phyloP scores from a whole-genome alignment of 352 stramenopile species.

The Albugo candida region DNA sequence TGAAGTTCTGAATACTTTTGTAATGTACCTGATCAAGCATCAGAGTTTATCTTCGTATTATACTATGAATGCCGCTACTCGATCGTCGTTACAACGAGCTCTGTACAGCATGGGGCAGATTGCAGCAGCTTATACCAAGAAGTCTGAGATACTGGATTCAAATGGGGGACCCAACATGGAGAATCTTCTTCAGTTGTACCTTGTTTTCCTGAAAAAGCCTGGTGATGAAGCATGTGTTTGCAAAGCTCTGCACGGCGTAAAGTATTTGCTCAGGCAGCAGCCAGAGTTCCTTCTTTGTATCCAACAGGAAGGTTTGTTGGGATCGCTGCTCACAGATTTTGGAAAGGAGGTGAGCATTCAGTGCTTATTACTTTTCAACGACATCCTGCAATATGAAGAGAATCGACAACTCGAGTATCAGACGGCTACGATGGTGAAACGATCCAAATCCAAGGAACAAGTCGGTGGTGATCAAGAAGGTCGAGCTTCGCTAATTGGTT shows the following conservation, averaged over 20 bases:
- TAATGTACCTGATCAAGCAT: conserved; percentile 33
- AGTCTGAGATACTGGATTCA: conserved; percentile 9
- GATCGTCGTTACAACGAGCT: conserved; percentile 41
- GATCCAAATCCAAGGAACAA: conserved; percentile 39
- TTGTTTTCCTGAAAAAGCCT: conserved; percentile 19
- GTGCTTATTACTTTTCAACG: conserved; percentile 51
- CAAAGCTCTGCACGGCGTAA: conserved; percentile 69
- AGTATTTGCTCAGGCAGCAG: conserved; percentile 48
- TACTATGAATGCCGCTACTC: conserved; percentile 16
- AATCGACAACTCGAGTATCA: conserved; percentile 29
- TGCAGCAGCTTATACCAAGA: conserved; percentile 11
- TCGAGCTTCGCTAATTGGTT: conserved; percentile 65
- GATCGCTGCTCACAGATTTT: conserved; percentile 17
- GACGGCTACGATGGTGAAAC: conserved; percentile 24
- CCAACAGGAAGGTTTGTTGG: conserved; percentile 48
- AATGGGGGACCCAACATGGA: conserved; percentile 30
- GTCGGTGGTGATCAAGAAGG: conserved; percentile 75
- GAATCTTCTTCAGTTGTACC: conserved; percentile 40
- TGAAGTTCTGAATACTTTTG: conserved; percentile 47
- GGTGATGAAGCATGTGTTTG: conserved; percentile 25
- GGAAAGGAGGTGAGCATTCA: conserved; percentile 36
- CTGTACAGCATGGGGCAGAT: conserved; percentile 56
- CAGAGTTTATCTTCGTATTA: conserved; percentile 14
- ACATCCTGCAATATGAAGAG: conserved; percentile 50
- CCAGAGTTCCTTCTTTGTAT: conserved; percentile 46